phyloP scores from a whole-genome alignment of 192 early-diverging fungal species.

The Backusella westeae region DNA sequence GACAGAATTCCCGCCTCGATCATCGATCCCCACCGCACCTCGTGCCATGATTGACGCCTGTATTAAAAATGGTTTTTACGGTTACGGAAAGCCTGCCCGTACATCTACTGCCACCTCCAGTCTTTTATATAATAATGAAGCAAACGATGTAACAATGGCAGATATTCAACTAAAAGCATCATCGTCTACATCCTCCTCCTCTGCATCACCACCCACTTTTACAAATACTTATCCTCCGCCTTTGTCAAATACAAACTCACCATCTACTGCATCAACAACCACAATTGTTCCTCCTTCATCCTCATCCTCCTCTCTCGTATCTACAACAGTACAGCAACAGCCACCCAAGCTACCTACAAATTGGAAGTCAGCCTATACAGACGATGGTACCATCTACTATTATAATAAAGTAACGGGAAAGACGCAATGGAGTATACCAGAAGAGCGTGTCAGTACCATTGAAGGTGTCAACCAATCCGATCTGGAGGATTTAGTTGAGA shows the following conservation, averaged over 20 bases:
- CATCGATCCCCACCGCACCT: conserved; percentile 32
- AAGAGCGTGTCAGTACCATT: conserved; percentile 24
- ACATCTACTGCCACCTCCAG: background rate
- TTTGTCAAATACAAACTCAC: background rate
- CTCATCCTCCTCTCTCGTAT: background rate
- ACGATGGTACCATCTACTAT: conserved; percentile 50
- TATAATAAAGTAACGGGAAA: conserved; percentile 51
- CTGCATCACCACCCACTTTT: background rate
- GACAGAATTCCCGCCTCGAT: conserved; percentile 16
- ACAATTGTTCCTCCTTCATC: background rate
- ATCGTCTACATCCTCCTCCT: background rate
- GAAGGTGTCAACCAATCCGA: conserved; percentile 24
- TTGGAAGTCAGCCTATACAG: conserved; percentile 44
- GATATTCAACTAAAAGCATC: background rate
- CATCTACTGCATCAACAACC: background rate
- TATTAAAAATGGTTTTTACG: conserved; percentile 7
- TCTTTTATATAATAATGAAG: background rate
- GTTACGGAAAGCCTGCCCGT: conserved; percentile 5
- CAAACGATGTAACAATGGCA: background rate
- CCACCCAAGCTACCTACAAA: conserved; percentile 41
- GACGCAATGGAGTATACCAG: conserved; percentile 55
- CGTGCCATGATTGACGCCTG: conserved; percentile 29
- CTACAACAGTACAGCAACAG: background rate
- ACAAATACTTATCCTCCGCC: background rate
- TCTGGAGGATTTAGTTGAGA: conserved; percentile 24